Conservation (phyloP, 768 basidiomycete species). For the Crepidotus variabilis region DNA sequence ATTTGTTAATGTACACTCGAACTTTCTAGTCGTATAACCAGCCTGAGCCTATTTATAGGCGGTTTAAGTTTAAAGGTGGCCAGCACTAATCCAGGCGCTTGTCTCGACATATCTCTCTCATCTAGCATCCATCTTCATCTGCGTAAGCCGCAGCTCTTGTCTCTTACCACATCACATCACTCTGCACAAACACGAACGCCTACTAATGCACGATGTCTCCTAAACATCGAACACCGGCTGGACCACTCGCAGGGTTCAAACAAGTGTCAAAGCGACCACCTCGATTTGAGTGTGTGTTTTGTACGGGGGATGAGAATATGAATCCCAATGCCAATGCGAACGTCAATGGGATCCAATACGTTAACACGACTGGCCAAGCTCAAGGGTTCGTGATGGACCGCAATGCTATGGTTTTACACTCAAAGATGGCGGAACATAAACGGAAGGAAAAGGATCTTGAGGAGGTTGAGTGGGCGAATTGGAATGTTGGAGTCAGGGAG, state of each 20-base stretch:
- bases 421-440: neutral
- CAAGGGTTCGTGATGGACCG: neutral
- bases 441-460: neutral
- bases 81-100: too few species aligned
- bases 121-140: too few species aligned
- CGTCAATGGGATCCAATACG: too few species aligned
- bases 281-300: constrained; percentile 1
- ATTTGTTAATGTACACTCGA: too few species aligned
- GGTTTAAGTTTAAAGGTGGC: too few species aligned
- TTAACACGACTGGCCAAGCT: neutral
- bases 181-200: too few species aligned
- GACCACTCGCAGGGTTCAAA: constrained; percentile 1
- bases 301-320: too few species aligned
- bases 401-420: constrained; percentile 1
- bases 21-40: too few species aligned
- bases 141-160: too few species aligned
- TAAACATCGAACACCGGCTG: neutral
- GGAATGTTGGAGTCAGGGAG: neutral
- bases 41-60: neutral
- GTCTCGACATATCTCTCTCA: neutral
- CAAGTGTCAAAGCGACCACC: neutral
- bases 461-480: neutral
- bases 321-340: too few species aligned
- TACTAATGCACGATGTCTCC: neutral
- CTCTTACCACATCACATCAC: too few species aligned